Base-by-base conservation (phyloP, 805 yeast genomes). In the Millerozyma acaciae region DNA sequence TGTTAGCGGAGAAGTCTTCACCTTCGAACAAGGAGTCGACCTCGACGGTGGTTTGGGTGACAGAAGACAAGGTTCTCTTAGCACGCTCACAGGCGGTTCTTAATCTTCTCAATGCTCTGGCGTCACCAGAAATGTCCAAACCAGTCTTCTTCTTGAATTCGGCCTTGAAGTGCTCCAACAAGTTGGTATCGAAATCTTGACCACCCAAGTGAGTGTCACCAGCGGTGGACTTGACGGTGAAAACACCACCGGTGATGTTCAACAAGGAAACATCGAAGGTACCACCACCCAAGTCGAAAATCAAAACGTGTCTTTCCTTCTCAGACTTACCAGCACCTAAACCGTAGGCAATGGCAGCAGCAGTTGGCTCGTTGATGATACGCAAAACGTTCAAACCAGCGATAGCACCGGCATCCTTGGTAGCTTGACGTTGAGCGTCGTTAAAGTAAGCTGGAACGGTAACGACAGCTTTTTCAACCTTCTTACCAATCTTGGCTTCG, bases 341-440 rank as follows among this genome's bases (percentile, higher is more conserved):
- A 70, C 96, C 96, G 73, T 88, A 88, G 48, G 96, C 96, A 68
- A 87, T 85, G 45, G 96, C 96, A 47, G 96, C 96, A 33, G 96
- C 96, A 44, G 96, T 88, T 54, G 73, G 73, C 60, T 66, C 73
- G 63, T 66, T 66, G 45, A 66, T 66, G 49, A 66, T 66, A 53
- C 73, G 55, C 53, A 66, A 63, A 46, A 66, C 73, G 62, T 66
- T 66, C 53, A 66, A 65, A 51, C 73, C 73, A 42, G 73, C 60
- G 56, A 66, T 66, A 60, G 70, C 67, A 66, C 73, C 73, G 39
- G 73, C 73, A 55, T 66, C 73, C 58, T 66, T 66, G 61, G 73
- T 66, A 40, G 73, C 71, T 60, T 66, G 73, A 60, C 73, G 62
- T 55, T 66, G 73, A 46, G 73, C 70, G 45, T 66, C 73, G 54